Evolutionary conservation across 2,329 filamentous ascomycete species (phyloP).

Genomic region (Aspergillus transmontanensis): DNA sequence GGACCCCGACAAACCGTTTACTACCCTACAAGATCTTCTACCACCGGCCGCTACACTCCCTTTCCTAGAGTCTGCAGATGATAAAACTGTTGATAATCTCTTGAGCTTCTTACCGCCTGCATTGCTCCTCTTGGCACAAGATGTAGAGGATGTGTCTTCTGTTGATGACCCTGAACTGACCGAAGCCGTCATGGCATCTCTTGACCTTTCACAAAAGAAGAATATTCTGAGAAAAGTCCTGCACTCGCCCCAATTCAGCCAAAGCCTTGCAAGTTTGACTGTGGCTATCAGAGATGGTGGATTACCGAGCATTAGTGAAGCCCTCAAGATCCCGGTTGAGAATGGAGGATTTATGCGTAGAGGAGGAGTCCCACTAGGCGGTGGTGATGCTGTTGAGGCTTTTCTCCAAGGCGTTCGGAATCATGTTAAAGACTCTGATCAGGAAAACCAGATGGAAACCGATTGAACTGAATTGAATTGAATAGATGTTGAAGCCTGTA

Average conservation of each 20-base stretch:
- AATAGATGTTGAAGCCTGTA: not conserved
- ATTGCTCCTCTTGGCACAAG: slow-evolving; percentile 75
- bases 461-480: slow-evolving; percentile 30
- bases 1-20: slow-evolving; percentile 67
- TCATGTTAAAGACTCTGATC: slow-evolving; percentile 63
- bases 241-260: slow-evolving; percentile 85
- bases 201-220: slow-evolving; percentile 77
- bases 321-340: slow-evolving; percentile 75
- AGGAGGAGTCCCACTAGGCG: slow-evolving; percentile 80
- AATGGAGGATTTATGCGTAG: slow-evolving; percentile 81
- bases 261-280: slow-evolving; percentile 82
- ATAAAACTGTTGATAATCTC: slow-evolving; percentile 69
- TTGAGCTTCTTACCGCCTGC: slow-evolving; percentile 77
- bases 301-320: slow-evolving; percentile 84
- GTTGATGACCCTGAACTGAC: slow-evolving; percentile 69
- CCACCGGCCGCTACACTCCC: slow-evolving; percentile 76
- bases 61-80: slow-evolving; percentile 69
- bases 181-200: slow-evolving; percentile 72
- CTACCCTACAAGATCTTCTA: slow-evolving; percentile 83
- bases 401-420: slow-evolving; percentile 89
- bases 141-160: slow-evolving; percentile 61
- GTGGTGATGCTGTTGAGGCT: slow-evolving; percentile 83
- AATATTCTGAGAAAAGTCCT: slow-evolving; percentile 78
- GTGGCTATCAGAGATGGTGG: slow-evolving; percentile 88
- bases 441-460: slow-evolving; percentile 46